phyloP scores from a whole-genome alignment of 1,284 basidiomycete genomes.

The Gomphus bonarii region DNA sequence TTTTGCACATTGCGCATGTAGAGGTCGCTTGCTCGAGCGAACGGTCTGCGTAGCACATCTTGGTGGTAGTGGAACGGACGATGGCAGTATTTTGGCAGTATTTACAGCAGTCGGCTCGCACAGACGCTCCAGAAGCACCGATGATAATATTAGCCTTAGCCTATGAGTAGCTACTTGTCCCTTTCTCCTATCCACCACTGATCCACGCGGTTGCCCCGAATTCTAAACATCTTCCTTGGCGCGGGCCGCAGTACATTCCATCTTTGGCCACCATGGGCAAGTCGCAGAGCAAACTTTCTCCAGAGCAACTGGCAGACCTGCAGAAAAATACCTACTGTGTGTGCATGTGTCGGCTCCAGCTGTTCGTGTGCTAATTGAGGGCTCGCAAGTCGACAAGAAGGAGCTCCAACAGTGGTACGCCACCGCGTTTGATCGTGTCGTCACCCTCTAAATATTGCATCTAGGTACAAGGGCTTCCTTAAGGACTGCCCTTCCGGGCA shows the following conservation, averaged over 20 bases:
- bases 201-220: conserved; percentile 10
- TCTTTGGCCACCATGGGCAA: conserved; percentile 67
- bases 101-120: conserved; percentile 6
- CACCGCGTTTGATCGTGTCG: conserved; percentile 4
- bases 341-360: conserved; percentile 22
- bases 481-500: conserved; percentile 98
- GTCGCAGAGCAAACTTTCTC: conserved; percentile 91
- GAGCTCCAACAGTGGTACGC: conserved; percentile 94
- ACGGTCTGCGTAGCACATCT: conserved; percentile 64
- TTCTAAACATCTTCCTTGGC: not conserved
- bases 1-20: conserved; percentile 74
- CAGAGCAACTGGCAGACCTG: conserved; percentile 90
- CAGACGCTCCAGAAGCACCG: conserved; percentile 6
- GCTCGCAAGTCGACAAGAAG: conserved; percentile 87
- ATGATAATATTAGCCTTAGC: not conserved
- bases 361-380: conserved; percentile 14
- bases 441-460: conserved; percentile 11
- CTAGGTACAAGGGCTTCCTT: conserved; percentile 96
- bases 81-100: not conserved
- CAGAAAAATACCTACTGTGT: conserved; percentile 98
- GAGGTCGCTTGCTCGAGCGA: conserved; percentile 53
- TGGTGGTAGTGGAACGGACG: not conserved
- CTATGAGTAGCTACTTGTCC: not conserved
- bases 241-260: conserved; percentile 10
- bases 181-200: not conserved